Evolutionary conservation across 331 rosid species (phyloP).

Genomic region (Pyrus hybrid): DNA sequence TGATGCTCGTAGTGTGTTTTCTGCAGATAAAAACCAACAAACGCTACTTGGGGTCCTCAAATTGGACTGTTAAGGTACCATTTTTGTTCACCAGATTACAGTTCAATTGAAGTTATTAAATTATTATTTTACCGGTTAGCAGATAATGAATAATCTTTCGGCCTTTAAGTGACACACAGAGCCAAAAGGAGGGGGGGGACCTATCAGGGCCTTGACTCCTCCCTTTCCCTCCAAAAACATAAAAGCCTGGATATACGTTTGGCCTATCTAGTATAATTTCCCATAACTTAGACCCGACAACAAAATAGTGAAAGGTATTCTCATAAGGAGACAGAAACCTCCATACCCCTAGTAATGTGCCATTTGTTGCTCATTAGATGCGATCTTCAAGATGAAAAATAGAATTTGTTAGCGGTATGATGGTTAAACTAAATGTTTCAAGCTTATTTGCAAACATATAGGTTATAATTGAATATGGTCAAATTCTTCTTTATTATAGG

Average conservation of each 20-base stretch:
- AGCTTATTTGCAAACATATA: neutral
- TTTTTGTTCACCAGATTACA: neutral
- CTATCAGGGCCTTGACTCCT: neutral
- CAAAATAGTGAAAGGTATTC: neutral
- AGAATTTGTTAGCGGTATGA: neutral
- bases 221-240: neutral
- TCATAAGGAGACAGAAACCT: neutral
- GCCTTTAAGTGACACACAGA: neutral
- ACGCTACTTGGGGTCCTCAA: slow-evolving; percentile 73
- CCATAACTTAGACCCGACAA: neutral
- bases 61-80: slow-evolving; percentile 85
- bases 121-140: neutral
- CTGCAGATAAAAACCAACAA: slow-evolving; percentile 67
- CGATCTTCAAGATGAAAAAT: neutral
- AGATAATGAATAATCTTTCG: neutral
- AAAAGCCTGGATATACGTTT: neutral
- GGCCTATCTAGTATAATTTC: neutral
- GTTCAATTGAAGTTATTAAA: neutral
- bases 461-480: neutral
- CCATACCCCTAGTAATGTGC: neutral
- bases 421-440: neutral
- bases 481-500: neutral
- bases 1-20: slow-evolving; percentile 2
- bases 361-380: neutral
- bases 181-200: neutral